Conservation (phyloP, 1,139 yeast species). For the Debaryomycetaceae sp. region DNA sequence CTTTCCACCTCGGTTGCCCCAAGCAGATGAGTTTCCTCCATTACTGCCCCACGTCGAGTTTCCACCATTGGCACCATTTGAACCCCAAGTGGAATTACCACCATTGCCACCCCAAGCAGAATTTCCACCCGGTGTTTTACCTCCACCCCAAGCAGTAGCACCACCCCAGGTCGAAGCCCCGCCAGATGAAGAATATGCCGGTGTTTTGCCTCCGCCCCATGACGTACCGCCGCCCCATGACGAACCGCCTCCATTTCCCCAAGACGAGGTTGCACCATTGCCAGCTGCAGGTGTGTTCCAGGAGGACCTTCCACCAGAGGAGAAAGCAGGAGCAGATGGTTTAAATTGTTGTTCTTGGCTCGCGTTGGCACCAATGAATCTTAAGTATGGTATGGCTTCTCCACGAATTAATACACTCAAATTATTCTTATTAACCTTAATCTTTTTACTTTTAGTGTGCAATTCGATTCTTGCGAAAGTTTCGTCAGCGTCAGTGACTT, state of each 20-base stretch:
- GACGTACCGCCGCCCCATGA: slow-evolving; percentile 30
- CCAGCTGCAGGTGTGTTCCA: slow-evolving; percentile 40
- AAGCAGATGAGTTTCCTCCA: slow-evolving; percentile 5
- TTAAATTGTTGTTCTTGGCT: slow-evolving; percentile 10
- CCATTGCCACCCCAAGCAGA: slow-evolving; percentile 16
- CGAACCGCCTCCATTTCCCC: slow-evolving; percentile 27
- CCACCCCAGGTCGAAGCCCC: slow-evolving; percentile 31
- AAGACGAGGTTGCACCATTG: slow-evolving; percentile 19
- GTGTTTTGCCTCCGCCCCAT: slow-evolving; percentile 37
- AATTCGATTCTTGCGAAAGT: slow-evolving; percentile 87
- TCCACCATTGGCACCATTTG: slow-evolving; percentile 24
- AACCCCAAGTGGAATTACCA: slow-evolving; percentile 41
- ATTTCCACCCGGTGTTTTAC: slow-evolving; percentile 13
- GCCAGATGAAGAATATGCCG: slow-evolving; percentile 23
- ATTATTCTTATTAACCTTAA: slow-evolving; percentile 77
- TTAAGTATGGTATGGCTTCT: slow-evolving; percentile 73
- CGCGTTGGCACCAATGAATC: slow-evolving; percentile 59
- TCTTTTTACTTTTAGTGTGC: slow-evolving; percentile 86
- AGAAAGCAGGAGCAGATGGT: slow-evolving; percentile 41
- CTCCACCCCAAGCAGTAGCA: slow-evolving; percentile 25
- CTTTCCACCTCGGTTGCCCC: slow-evolving; percentile 15
- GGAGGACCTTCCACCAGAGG: slow-evolving; percentile 38
- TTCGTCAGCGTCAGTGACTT: slow-evolving; percentile 90
- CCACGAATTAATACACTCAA: slow-evolving; percentile 67
- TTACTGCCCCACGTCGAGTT: slow-evolving; percentile 22